These are phyloP conservation scores for Boeremia lycopersici DNA, from an alignment of 2,329 filamentous ascomycete species.

Conservation along the genomic window DNA sequence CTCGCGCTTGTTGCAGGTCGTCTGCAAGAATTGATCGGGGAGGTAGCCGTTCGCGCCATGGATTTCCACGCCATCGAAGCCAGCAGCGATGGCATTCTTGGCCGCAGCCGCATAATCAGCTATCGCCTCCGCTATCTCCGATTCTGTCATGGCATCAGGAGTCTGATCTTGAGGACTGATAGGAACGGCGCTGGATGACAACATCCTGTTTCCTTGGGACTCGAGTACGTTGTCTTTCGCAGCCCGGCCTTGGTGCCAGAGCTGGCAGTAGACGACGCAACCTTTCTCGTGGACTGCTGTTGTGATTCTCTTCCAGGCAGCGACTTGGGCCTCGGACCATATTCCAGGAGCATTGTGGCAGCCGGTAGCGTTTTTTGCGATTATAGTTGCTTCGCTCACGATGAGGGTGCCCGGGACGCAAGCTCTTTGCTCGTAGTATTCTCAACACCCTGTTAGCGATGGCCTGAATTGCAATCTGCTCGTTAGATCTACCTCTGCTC, in stretches of 20 bases:
- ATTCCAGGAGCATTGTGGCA: constrained; percentile 62
- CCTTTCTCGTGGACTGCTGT: constrained; percentile 65
- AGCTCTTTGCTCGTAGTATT: constrained; percentile 60
- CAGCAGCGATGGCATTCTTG: constrained; percentile 54
- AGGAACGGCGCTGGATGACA: constrained; percentile 42
- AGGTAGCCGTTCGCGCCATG: constrained; percentile 69
- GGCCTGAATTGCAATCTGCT: not conserved
- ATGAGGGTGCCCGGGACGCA: constrained; percentile 60
- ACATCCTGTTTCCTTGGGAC: constrained; percentile 31
- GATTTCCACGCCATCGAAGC: constrained; percentile 65
- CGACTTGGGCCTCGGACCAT: constrained; percentile 52
- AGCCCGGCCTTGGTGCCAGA: constrained; percentile 64
- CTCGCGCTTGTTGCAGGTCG: constrained; percentile 58
- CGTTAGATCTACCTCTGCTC: constrained; percentile 1
- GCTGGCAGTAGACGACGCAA: constrained; percentile 63
- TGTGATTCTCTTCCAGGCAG: constrained; percentile 63
- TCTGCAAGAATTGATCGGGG: constrained; percentile 68
- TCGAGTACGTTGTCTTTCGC: constrained; percentile 46
- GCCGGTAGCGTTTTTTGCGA: constrained; percentile 52
- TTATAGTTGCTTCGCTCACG: constrained; percentile 63
- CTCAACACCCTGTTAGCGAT: not conserved
- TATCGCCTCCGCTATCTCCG: constrained; percentile 43
- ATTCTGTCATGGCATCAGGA: constrained; percentile 43
- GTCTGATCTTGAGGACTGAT: constrained; percentile 28
- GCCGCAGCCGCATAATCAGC: constrained; percentile 49